phyloP scores from a whole-genome alignment of 306 rosid genomes.

The Cicer cuneatum region DNA sequence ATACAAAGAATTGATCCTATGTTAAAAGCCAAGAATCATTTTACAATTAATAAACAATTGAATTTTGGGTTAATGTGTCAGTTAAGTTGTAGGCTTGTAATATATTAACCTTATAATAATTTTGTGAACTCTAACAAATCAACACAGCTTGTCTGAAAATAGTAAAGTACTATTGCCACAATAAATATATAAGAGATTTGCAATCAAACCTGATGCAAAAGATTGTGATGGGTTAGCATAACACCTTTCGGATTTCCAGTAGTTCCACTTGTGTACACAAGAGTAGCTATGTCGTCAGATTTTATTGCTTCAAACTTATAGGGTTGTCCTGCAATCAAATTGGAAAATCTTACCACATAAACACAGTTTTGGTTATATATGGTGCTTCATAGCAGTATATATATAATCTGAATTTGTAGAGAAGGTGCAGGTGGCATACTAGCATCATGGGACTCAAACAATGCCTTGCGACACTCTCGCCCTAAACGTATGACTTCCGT shows the following conservation, averaged over 20 bases:
- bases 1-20: constrained; percentile 22
- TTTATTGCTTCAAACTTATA: constrained; percentile 68
- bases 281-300: constrained; percentile 83
- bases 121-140: constrained; percentile 9
- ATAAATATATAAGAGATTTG: constrained; percentile 34
- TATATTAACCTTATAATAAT: constrained; percentile 25
- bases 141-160: constrained; percentile 1
- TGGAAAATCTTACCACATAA: background rate
- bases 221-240: constrained; percentile 87
- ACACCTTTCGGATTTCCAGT: constrained; percentile 96
- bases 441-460: constrained; percentile 53
- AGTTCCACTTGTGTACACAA: constrained; percentile 93
- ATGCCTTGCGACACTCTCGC: constrained; percentile 60
- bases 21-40: constrained; percentile 38
- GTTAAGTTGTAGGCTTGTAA: background rate
- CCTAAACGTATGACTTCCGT: constrained; percentile 71
- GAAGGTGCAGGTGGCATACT: constrained; percentile 55
- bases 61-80: background rate
- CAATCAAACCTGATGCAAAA: constrained; percentile 87
- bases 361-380: no score
- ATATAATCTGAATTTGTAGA: background rate
- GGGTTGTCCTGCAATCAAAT: constrained; percentile 59
- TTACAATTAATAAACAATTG: background rate
- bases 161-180: constrained; percentile 27
- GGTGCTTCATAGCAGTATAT: no score